phyloP scores from a whole-genome alignment of 1,139 yeast species.

The Barnettozyma hawaiiensis region DNA sequence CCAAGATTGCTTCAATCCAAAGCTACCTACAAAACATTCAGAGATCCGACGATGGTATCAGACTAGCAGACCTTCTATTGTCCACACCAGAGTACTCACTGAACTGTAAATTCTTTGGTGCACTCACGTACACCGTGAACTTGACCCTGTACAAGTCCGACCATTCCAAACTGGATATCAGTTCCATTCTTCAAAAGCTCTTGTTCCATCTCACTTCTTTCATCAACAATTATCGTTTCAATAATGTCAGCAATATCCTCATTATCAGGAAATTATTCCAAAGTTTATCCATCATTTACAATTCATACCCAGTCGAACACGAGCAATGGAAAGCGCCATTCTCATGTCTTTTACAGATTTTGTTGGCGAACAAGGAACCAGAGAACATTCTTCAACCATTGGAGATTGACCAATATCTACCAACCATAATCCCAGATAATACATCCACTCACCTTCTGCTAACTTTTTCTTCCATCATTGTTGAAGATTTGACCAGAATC shows the following conservation, averaged over 20 bases:
- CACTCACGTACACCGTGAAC: conserved; percentile 60
- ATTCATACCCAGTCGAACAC: conserved; percentile 27
- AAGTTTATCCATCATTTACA: conserved; percentile 48
- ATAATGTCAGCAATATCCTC: conserved; percentile 23
- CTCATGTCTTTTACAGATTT: conserved; percentile 27
- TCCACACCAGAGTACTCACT: conserved; percentile 31
- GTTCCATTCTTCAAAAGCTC: conserved; percentile 22
- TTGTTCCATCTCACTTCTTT: conserved; percentile 18
- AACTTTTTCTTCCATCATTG: conserved; percentile 44
- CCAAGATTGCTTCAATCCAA: conserved; percentile 42
- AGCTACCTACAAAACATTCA: conserved; percentile 49
- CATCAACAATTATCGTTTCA: conserved; percentile 11
- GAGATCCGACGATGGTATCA: conserved; percentile 44
- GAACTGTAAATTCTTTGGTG: conserved; percentile 66
- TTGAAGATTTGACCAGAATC: conserved; percentile 48
- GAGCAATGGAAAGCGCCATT: conserved; percentile 38
- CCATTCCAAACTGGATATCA: conserved; percentile 12
- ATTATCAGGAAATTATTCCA: conserved; percentile 45
- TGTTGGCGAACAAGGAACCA: conserved; percentile 16
- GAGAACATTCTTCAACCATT: conserved; percentile 12
- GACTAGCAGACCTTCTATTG: conserved; percentile 46
- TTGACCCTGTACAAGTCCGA: conserved; percentile 29
- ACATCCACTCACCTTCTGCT: conserved; percentile 23
- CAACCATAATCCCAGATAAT: conserved; percentile 7
- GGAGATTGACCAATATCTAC: conserved; percentile 26